These are phyloP conservation scores for Fabrea salina DNA, from an alignment of 169 alveolate species.

Conservation along the genomic window DNA sequence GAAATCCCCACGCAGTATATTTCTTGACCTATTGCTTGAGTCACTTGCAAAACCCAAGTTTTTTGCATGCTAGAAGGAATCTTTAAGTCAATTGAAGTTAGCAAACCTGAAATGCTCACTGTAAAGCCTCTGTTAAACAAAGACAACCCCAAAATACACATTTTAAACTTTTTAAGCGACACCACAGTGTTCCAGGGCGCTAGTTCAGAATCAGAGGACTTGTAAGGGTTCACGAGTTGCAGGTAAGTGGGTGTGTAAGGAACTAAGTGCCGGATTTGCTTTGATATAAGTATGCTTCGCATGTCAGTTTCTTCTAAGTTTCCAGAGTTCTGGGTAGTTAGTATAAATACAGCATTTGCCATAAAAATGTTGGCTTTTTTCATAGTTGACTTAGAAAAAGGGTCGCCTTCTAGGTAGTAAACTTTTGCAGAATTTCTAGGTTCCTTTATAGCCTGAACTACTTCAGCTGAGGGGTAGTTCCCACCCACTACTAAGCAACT, in stretches of 20 bases:
- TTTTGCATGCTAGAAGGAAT: background rate
- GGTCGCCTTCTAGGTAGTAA: slow-evolving; percentile 1
- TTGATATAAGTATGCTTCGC: background rate
- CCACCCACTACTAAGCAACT: background rate
- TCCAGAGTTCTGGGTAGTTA: background rate
- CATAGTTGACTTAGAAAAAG: background rate
- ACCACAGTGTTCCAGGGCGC: slow-evolving; percentile 22
- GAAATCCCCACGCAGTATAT: slow-evolving; percentile 9
- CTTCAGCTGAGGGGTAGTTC: slow-evolving; percentile 3
- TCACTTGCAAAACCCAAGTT: background rate
- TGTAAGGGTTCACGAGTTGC: background rate
- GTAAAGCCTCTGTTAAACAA: slow-evolving; percentile 20
- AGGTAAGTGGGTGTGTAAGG: slow-evolving; percentile 13
- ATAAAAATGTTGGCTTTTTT: slow-evolving; percentile 15
- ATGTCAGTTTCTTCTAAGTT: background rate
- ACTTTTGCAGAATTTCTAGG: slow-evolving; percentile 20
- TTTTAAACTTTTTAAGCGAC: background rate
- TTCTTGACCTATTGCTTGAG: slow-evolving; percentile 15
- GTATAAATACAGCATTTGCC: slow-evolving; percentile 24
- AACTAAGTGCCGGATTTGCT: background rate
- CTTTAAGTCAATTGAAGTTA: background rate
- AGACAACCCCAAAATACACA: slow-evolving; percentile 27
- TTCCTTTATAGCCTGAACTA: background rate
- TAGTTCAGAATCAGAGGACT: background rate
- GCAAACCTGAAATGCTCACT: slow-evolving; percentile 6